These are phyloP conservation scores for Salix brachista DNA, from an alignment of 345 rosid species.

Conservation along the genomic window DNA sequence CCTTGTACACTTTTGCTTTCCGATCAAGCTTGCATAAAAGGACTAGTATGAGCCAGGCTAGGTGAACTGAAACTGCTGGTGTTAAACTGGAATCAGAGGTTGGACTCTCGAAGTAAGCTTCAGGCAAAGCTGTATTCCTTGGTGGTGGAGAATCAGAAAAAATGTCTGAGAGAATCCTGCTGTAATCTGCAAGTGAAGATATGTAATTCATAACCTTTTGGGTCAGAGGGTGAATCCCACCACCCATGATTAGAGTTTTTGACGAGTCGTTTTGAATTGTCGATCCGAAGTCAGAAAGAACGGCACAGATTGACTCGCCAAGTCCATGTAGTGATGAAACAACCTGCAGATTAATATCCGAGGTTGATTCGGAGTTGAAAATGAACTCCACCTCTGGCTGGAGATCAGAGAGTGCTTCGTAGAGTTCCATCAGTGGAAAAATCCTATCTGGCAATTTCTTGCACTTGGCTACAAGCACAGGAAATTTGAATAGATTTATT, in stretches of 20 bases:
- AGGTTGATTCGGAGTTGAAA: constrained; percentile 18
- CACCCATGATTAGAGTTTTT: constrained; percentile 12
- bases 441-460: constrained; percentile 53
- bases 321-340: constrained; percentile 16
- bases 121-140: constrained; percentile 3
- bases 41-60: constrained; percentile 19
- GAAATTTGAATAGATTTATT: constrained; percentile 48
- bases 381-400: constrained; percentile 29
- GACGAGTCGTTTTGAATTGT: constrained; percentile 24
- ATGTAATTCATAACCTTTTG: constrained; percentile 15
- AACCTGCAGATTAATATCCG: constrained; percentile 9
- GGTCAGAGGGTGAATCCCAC: constrained; percentile 25
- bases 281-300: constrained; percentile 18
- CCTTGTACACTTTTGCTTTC: constrained; percentile 21
- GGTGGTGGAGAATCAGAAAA: constrained; percentile 2
- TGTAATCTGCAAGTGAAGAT: constrained; percentile 22
- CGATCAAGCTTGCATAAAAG: constrained; percentile 27
- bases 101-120: constrained; percentile 15
- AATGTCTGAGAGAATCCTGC: constrained; percentile 14
- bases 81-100: neutral
- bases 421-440: constrained; percentile 57
- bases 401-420: constrained; percentile 36
- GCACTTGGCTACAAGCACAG: constrained; percentile 44
- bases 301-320: constrained; percentile 9
- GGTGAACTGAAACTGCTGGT: constrained; percentile 11